These are phyloP conservation scores for Capsicum baccatum DNA, from an alignment of 257 asterid species.

Conservation along the genomic window DNA sequence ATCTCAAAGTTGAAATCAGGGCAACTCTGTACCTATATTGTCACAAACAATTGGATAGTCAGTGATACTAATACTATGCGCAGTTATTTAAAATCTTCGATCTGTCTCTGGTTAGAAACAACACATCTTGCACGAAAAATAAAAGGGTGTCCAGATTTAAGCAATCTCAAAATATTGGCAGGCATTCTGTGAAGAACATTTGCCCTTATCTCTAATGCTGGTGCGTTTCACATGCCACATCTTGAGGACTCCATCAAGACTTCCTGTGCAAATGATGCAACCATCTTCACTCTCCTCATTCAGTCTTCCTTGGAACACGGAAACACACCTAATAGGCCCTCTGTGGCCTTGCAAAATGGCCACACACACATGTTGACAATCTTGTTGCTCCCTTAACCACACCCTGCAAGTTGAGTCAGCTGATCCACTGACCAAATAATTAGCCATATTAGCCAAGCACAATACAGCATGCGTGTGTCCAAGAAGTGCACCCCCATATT, in stretches of 20 bases:
- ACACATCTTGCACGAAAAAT: neutral
- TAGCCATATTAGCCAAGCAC: conserved; percentile 65
- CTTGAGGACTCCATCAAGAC: conserved; percentile 84
- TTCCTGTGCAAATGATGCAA: conserved; percentile 81
- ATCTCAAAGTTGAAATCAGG: neutral
- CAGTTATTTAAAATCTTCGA: neutral
- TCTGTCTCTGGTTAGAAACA: neutral
- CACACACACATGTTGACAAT: conserved; percentile 65
- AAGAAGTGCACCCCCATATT: conserved; percentile 84
- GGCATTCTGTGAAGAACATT: conserved; percentile 40
- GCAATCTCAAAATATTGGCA: conserved; percentile 73
- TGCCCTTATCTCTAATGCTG: conserved; percentile 25
- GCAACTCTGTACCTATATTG: neutral
- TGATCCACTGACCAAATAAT: conserved; percentile 74
- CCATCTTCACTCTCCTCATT: conserved; percentile 64
- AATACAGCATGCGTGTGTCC: conserved; percentile 92
- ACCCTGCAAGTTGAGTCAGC: conserved; percentile 80
- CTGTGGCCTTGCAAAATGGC: conserved; percentile 85
- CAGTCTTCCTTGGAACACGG: conserved; percentile 45
- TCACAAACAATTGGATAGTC: neutral
- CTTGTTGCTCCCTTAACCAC: conserved; percentile 66
- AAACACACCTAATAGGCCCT: conserved; percentile 78
- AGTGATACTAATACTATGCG: neutral
- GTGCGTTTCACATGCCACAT: conserved; percentile 71
- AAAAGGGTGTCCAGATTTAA: conserved; percentile 28